A percentile compares a stretch with the other conserved stretches of the same genome.
Conservation (phyloP, 225 moss, liverwort and hornwort genomes). For the Lunularia cruciata region DNA sequence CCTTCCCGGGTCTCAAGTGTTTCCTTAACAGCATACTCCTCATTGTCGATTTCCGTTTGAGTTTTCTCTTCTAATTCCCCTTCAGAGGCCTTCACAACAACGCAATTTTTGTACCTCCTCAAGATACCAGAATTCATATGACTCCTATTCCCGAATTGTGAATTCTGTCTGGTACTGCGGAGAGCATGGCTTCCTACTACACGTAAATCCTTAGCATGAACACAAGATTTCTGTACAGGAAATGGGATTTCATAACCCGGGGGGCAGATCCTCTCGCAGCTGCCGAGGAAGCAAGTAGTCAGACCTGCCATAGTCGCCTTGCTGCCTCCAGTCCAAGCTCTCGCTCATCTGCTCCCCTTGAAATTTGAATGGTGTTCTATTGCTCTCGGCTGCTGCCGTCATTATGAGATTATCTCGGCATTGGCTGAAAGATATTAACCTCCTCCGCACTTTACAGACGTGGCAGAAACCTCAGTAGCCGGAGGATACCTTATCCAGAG, state of each 20-base stretch:
- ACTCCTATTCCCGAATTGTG: too few species aligned
- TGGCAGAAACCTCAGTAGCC: constrained; percentile 7
- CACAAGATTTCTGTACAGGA: too few species aligned
- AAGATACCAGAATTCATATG: not conserved
- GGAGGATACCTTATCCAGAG: constrained; percentile 10
- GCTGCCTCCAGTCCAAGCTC: not conserved
- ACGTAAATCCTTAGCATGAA: too few species aligned
- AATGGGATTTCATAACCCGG: too few species aligned
- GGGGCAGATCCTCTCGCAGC: too few species aligned
- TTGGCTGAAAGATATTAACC: not conserved
- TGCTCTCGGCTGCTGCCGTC: too few species aligned
- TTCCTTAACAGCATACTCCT: constrained; percentile 13
- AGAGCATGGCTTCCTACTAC: too few species aligned
- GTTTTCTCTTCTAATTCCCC: constrained; percentile 1
- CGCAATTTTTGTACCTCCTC: not conserved
- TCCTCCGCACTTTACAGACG: constrained; percentile 19
- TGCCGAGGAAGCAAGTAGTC: not conserved
- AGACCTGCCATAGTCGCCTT: constrained; percentile 1
- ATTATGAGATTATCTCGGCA: too few species aligned
- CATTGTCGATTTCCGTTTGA: constrained; percentile 19
- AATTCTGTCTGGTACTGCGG: too few species aligned
- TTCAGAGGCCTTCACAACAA: constrained; percentile 9
- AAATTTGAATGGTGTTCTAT: not conserved
- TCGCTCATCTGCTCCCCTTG: not conserved
- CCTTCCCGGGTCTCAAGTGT: constrained; percentile 23